phyloP scores from a whole-genome alignment of 2,329 filamentous ascomycete genomes.

The Thermoascus crustaceus region DNA sequence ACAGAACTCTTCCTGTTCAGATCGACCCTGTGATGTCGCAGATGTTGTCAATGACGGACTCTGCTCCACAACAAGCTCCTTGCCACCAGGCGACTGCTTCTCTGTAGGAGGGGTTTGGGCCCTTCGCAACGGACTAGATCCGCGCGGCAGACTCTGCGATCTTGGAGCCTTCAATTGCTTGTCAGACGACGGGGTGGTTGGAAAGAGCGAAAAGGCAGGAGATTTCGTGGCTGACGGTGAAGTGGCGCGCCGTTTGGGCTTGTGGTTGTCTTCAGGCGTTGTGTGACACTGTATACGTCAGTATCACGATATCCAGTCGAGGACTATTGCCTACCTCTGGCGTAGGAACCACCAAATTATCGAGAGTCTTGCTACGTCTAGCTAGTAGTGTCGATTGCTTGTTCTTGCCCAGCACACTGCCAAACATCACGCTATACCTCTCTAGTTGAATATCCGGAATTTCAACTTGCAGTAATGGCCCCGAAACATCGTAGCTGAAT shows the following conservation, averaged over 20 bases:
- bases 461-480: constrained; percentile 58
- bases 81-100: background rate
- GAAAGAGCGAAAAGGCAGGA: constrained; percentile 30
- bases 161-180: constrained; percentile 12
- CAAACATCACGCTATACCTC: constrained; percentile 91
- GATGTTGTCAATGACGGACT: too few relatives aligned
- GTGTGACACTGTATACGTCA: constrained; percentile 9
- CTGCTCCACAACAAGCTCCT: too few relatives aligned
- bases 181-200: background rate
- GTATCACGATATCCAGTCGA: background rate
- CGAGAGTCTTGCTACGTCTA: constrained; percentile 29
- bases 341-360: constrained; percentile 48
- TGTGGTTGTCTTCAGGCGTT: background rate
- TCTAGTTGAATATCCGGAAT: constrained; percentile 78
- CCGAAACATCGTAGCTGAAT: too few relatives aligned
- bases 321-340: constrained; percentile 26
- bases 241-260: constrained; percentile 26
- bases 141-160: constrained; percentile 23
- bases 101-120: constrained; percentile 13
- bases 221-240: constrained; percentile 31
- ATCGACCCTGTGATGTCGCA: too few relatives aligned
- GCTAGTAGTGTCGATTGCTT: constrained; percentile 23
- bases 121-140: constrained; percentile 18
- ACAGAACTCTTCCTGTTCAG: too few relatives aligned
- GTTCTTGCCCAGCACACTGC: constrained; percentile 54